Evolutionary conservation across 208 protist genomes (phyloP).

Genomic region (Angomonas ambiguus): DNA sequence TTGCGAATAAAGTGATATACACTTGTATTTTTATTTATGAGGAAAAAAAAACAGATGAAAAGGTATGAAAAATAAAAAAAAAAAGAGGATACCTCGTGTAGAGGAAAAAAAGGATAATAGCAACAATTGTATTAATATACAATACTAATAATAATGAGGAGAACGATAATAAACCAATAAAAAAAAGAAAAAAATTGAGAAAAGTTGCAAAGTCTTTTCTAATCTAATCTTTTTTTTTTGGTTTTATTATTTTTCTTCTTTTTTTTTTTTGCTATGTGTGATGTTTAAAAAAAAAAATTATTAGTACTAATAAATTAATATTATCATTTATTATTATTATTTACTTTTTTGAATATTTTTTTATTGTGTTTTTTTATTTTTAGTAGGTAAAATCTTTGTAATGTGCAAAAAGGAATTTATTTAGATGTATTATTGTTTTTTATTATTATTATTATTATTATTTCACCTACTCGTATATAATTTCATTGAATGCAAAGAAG

Average conservation of each 20-base stretch:
- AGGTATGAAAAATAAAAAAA: not conserved
- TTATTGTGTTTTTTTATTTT: not conserved
- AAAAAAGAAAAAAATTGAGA: slow-evolving; percentile 9
- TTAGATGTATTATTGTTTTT: too few relatives aligned
- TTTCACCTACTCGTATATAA: too few relatives aligned
- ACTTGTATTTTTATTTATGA: not conserved
- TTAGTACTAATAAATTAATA: too few relatives aligned
- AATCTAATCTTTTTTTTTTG: not conserved
- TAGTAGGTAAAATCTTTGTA: too few relatives aligned
- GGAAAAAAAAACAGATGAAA: not conserved
- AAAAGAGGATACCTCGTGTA: not conserved
- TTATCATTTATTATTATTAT: too few relatives aligned
- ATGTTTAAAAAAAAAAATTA: not conserved
- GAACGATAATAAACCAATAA: not conserved
- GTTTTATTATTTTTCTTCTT: too few relatives aligned
- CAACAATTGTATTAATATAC: not conserved
- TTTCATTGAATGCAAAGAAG: not conserved
- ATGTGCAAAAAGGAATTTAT: too few relatives aligned
- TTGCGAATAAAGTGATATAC: not conserved
- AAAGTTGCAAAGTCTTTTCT: not conserved
- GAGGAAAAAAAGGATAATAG: not conserved
- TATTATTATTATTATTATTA: too few relatives aligned
- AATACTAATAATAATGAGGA: not conserved
- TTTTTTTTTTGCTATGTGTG: not conserved
- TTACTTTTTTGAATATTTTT: too few relatives aligned